Evolutionary conservation across 1,139 yeast species (phyloP).

Genomic region (Saccharomyces hybrid): DNA sequence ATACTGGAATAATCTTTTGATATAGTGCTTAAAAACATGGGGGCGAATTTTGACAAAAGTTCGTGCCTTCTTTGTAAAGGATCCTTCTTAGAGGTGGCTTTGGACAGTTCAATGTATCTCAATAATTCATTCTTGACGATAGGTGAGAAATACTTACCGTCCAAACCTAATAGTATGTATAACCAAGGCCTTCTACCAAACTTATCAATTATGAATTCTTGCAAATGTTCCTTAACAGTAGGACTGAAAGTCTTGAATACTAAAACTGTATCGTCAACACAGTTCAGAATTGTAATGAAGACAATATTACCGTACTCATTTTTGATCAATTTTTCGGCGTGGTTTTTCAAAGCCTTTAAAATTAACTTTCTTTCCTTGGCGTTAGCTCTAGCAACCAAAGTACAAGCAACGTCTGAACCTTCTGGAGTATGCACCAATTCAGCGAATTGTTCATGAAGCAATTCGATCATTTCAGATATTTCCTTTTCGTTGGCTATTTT

Average conservation of each 20-base stretch:
- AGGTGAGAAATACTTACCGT: conserved; percentile 78
- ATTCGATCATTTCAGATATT: conserved; percentile 72
- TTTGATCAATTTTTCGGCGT: conserved; percentile 61
- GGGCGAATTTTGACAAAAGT: conserved; percentile 56
- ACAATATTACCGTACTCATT: conserved; percentile 86
- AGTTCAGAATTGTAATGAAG: conserved; percentile 67
- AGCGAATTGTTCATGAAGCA: conserved; percentile 81
- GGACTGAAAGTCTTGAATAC: conserved; percentile 62
- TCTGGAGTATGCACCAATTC: conserved; percentile 93
- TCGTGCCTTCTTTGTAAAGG: conserved; percentile 69
- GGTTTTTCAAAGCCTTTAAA: conserved; percentile 64
- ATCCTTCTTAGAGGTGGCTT: conserved; percentile 77
- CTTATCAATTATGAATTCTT: conserved; percentile 57
- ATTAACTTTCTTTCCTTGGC: conserved; percentile 89
- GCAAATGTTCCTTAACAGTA: conserved; percentile 51
- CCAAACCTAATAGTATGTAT: conserved; percentile 70
- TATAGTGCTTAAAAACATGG: conserved; percentile 53
- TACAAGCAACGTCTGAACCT: conserved; percentile 85
- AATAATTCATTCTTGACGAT: conserved; percentile 50
- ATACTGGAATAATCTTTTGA: conserved; percentile 42
- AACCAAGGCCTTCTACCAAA: conserved; percentile 85
- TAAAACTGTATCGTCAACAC: conserved; percentile 90
- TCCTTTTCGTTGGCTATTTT: conserved; percentile 60
- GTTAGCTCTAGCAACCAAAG: conserved; percentile 68
- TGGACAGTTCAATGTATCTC: conserved; percentile 57